Evolutionary conservation across 129 eudicot genomes (phyloP).

Genomic region (Flaveria linearis): DNA sequence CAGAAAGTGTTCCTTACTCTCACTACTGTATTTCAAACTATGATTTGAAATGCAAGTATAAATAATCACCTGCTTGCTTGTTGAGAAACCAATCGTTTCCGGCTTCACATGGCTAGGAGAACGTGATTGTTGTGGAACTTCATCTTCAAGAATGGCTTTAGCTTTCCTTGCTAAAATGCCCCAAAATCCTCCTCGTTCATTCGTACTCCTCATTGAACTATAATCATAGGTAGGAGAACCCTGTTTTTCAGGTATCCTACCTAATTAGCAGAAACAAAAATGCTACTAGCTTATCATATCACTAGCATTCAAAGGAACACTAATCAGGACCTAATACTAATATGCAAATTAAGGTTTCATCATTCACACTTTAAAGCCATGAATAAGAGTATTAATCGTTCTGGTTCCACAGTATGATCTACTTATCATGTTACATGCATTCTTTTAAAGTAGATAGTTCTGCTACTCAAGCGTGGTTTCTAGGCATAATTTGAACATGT

Average conservation of each 20-base stretch:
- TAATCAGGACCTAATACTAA: neutral
- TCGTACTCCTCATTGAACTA: slow-evolving; percentile 41
- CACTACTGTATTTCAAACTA: neutral
- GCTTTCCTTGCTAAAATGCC: slow-evolving; percentile 78
- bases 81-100: slow-evolving; percentile 21
- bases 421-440: too few relatives aligned
- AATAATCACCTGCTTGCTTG: slow-evolving; percentile 42
- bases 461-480: too few relatives aligned
- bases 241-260: slow-evolving; percentile 32
- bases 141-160: slow-evolving; percentile 68
- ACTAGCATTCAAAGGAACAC: slow-evolving; percentile 14
- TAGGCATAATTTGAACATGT: too few relatives aligned
- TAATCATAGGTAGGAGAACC: slow-evolving; percentile 34
- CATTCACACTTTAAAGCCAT: neutral
- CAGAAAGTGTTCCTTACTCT: neutral
- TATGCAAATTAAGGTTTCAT: neutral
- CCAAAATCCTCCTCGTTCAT: slow-evolving; percentile 80
- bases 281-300: slow-evolving; percentile 12
- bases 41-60: neutral
- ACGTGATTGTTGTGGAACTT: slow-evolving; percentile 25
- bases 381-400: neutral
- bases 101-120: slow-evolving; percentile 24
- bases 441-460: too few relatives aligned
- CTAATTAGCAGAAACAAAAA: neutral
- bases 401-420: neutral